Base-by-base conservation (phyloP, 768 basidiomycete species). In the Boletus speciosus region DNA sequence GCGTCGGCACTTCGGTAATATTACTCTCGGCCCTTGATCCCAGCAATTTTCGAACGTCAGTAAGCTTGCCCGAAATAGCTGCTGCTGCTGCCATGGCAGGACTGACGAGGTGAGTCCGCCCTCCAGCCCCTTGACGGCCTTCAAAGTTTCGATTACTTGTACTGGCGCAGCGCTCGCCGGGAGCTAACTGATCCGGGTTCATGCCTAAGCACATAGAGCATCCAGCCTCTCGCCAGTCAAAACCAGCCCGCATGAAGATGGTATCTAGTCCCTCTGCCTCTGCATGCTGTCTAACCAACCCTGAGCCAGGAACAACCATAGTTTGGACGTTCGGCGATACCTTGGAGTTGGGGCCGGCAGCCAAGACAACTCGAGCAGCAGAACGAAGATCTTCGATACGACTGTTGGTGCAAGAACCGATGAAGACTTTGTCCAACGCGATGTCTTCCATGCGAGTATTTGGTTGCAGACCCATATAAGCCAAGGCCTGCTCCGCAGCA, bases 191-290 rank as follows among this genome's bases (percentile, higher is more conserved):
- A 71, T 96, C 93, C 12, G 92, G 90, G 71, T 96, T 96, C 93
- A 96, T 96, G 39, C 92, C 93, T 61, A 96, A 72, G 73, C 93
- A 96, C 93, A 96, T 96, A 15, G 93, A 96, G 67, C 93, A 96
- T 34, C 93, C 93, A 32, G 93, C 93, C 71, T 96, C 93, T 48
- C 93, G 82, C 93, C 93, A 95, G 65, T 96, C 93, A 65, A 94
- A 96, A 32, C 93, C 93, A 35, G 93, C 93, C 41, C 88, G 86
- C 67, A 85, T 90, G 78, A 96, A 92, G 61, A 95, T 77, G 51
- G 78, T 78, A 63, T 94, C 91, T 55, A 96, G 76, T 25, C 92
- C 92, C 65, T 96, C 93, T 19, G 84, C 85, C 73, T 95, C 92
- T 19, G 93, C 90, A 62, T 95, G 93, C 63, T 90, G 83, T 66